A percentile compares a stretch with the other conserved stretches of the same genome.
Evolutionary conservation across 371 early-diverging fungal species (phyloP).

Genomic region (Mycotypha africana): DNA sequence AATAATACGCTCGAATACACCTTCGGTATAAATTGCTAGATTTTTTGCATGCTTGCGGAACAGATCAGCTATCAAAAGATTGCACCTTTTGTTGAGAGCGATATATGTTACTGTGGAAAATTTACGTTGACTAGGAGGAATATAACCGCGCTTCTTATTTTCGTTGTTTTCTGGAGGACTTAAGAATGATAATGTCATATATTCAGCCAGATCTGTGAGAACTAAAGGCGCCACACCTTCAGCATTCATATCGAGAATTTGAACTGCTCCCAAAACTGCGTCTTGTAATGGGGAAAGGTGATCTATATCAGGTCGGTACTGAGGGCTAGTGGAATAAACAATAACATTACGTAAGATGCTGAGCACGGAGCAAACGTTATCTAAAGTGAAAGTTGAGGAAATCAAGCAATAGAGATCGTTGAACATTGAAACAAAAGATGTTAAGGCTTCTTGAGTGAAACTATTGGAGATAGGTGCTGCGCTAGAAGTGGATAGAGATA

Average conservation of each 20-base stretch:
- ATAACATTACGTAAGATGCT: conserved; percentile 52
- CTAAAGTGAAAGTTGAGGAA: conserved; percentile 35
- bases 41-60: conserved; percentile 51
- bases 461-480: conserved; percentile 31
- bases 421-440: conserved; percentile 61
- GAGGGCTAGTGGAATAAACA: conserved; percentile 49
- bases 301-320: conserved; percentile 51
- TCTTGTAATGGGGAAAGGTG: conserved; percentile 54
- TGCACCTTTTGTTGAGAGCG: conserved; percentile 65
- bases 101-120: conserved; percentile 61
- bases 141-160: conserved; percentile 17
- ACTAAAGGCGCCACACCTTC: conserved; percentile 40
- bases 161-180: conserved; percentile 25
- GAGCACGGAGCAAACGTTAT: conserved; percentile 53
- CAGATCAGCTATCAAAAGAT: conserved; percentile 49
- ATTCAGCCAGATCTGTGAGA: conserved; percentile 42
- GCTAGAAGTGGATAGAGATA: conserved; percentile 31
- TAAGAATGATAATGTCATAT: conserved; percentile 49
- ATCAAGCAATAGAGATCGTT: conserved; percentile 60
- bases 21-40: conserved; percentile 55
- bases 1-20: conserved; percentile 64
- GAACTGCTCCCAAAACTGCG: conserved; percentile 48
- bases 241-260: conserved; percentile 32
- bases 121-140: conserved; percentile 35
- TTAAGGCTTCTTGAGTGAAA: conserved; percentile 78